phyloP scores from a whole-genome alignment of 2,329 filamentous ascomycete species.

The Microdochium nivale region DNA sequence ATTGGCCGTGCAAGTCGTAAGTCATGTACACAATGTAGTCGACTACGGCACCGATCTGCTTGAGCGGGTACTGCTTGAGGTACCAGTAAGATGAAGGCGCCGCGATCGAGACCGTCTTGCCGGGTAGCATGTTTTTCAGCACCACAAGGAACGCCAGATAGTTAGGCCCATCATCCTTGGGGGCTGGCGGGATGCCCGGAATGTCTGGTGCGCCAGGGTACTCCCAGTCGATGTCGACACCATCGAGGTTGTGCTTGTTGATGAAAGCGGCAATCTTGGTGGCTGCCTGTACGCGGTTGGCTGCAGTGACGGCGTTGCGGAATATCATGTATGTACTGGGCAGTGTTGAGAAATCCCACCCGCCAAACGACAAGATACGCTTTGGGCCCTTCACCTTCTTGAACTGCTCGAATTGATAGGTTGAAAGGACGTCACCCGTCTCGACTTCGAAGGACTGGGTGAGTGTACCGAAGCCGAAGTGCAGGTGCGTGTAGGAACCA shows the following conservation, averaged over 20 bases:
- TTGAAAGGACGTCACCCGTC: conserved; percentile 11
- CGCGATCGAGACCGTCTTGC: conserved; percentile 12
- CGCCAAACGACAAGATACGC: conserved; percentile 33
- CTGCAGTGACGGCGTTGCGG: conserved; percentile 20
- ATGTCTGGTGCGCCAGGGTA: conserved; percentile 22
- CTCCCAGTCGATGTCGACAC: conserved; percentile 7
- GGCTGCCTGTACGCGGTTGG: conserved; percentile 23
- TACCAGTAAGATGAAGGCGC: conserved; percentile 23
- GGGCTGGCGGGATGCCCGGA: conserved; percentile 21
- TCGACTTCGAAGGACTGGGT: conserved; percentile 14
- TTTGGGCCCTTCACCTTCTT: conserved; percentile 19
- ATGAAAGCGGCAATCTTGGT: conserved; percentile 23
- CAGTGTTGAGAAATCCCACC: conserved; percentile 32
- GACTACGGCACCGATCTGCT: conserved; percentile 8
- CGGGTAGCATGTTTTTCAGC: conserved; percentile 14
- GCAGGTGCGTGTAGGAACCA: conserved; percentile 11
- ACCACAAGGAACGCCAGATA: conserved; percentile 23
- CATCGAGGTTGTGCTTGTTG: conserved; percentile 20
- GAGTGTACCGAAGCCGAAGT: conserved; percentile 24
- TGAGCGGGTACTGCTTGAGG: conserved; percentile 17
- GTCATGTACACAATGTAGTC: conserved; percentile 15
- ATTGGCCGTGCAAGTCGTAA: conserved; percentile 16
- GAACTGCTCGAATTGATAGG: conserved; percentile 23
- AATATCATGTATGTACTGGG: conserved; percentile 27
- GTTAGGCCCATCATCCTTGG: conserved; percentile 17